Conservation (phyloP, 805 yeast genomes). For the Hanseniaspora occidentalis region DNA sequence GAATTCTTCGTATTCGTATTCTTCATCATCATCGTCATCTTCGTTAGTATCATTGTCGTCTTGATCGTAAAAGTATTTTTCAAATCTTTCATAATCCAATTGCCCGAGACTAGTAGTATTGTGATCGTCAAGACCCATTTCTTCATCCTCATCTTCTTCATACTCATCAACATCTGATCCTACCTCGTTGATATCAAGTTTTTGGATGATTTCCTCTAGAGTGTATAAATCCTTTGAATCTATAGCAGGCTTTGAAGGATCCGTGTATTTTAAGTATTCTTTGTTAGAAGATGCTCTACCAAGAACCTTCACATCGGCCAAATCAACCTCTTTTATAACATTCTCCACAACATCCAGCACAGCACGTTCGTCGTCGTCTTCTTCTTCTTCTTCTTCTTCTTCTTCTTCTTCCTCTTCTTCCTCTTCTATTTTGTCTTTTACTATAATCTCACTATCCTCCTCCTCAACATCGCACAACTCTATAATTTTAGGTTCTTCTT, state of each 20-base stretch:
- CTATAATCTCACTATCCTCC: neutral
- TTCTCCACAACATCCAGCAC: too few species aligned
- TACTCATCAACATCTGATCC: constrained; percentile 15
- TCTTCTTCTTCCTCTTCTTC: neutral
- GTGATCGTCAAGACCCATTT: neutral
- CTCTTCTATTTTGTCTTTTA: neutral
- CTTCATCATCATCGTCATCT: constrained; percentile 10
- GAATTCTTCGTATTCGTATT: constrained; percentile 12
- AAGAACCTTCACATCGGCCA: constrained; percentile 6
- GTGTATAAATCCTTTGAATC: constrained; percentile 20
- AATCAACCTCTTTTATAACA: constrained; percentile 9
- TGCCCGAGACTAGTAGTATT: neutral
- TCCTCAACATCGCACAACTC: constrained; percentile 2
- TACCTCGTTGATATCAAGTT: constrained; percentile 20
- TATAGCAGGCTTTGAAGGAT: constrained; percentile 9
- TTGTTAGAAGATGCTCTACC: constrained; percentile 3
- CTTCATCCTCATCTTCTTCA: constrained; percentile 16
- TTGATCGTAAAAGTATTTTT: constrained; percentile 4
- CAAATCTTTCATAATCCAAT: constrained; percentile 5
- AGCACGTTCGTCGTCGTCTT: neutral
- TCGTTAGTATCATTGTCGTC: constrained; percentile 7
- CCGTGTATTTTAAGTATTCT: constrained; percentile 5
- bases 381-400: neutral
- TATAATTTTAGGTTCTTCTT: neutral
- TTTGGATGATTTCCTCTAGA: constrained; percentile 22